Percentiles rank a stretch among this genome's conserved stretches.
phyloP scores from a whole-genome alignment of 23 red algal species.

The Gracilariopsis chorda region DNA sequence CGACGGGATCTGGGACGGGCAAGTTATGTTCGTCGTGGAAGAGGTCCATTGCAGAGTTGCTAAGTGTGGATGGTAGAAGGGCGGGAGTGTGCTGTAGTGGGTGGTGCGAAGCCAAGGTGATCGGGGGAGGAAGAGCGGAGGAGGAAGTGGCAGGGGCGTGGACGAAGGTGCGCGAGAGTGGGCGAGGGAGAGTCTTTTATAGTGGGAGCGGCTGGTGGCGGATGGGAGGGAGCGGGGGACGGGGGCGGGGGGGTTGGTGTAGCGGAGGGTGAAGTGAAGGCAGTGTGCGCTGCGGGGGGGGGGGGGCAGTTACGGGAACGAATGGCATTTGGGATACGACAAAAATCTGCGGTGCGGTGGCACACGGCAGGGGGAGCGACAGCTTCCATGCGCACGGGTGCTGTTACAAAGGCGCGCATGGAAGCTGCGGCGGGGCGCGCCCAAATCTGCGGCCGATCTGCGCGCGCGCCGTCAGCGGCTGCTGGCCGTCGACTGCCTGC shows the following conservation, averaged over 20 bases:
- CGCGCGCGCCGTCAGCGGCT: not conserved
- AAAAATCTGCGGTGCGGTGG: not conserved
- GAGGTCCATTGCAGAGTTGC: not conserved
- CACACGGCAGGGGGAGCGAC: not conserved
- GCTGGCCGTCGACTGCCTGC: not conserved
- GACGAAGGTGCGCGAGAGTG: not conserved
- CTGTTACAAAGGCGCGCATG: no score
- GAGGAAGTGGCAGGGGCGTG: not conserved
- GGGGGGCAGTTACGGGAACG: not conserved
- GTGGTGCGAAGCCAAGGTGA: not conserved
- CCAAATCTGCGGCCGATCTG: not conserved
- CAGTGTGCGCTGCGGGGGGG: not conserved
- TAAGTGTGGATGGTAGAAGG: not conserved
- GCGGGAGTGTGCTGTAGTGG: not conserved
- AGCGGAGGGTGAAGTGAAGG: not conserved
- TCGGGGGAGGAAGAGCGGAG: not conserved
- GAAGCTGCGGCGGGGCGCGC: no score
- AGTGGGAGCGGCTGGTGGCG: not conserved
- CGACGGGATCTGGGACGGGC: not conserved
- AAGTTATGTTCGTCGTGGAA: slow-evolving; percentile 9
- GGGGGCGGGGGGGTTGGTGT: not conserved
- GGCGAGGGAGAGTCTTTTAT: not conserved
- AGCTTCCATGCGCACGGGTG: not conserved
- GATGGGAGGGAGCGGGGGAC: not conserved
- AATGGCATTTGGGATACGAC: not conserved